Evolutionary conservation across 345 rosid genomes (phyloP).

Genomic region (Gossypium rotundifolium): DNA sequence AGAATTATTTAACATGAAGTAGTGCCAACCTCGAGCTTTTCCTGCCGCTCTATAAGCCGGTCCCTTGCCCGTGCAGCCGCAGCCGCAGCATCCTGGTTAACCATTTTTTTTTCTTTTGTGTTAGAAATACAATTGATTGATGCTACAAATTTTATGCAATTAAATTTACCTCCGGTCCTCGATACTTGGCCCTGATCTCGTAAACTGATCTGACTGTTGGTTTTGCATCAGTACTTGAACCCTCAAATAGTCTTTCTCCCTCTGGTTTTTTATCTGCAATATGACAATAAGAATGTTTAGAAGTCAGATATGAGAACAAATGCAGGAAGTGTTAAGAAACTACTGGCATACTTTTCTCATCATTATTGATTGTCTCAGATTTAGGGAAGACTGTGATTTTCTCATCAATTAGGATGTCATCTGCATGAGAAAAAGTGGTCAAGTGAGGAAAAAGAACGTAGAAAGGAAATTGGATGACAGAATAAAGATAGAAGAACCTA

Average conservation of each 20-base stretch:
- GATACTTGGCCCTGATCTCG: conserved; percentile 84
- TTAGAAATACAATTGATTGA: conserved; percentile 17
- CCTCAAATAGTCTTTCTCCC: conserved; percentile 64
- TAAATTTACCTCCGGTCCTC: conserved; percentile 46
- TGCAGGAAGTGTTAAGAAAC: background rate
- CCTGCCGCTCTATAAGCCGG: conserved; percentile 65
- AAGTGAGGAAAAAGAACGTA: conserved; percentile 15
- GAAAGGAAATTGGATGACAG: background rate
- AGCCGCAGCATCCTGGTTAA: conserved; percentile 59
- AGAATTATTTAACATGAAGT: background rate
- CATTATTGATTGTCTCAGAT: conserved; percentile 33
- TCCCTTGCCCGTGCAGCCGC: conserved; percentile 71
- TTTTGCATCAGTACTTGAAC: conserved; percentile 42
- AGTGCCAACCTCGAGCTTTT: conserved; percentile 64
- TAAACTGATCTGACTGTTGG: conserved; percentile 69
- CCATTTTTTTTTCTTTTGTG: background rate
- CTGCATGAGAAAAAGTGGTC: conserved; percentile 35
- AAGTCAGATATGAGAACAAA: background rate
- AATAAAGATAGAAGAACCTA: conserved; percentile 44
- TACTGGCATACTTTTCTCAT: conserved; percentile 34
- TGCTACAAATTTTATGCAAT: background rate
- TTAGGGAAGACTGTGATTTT: conserved; percentile 22
- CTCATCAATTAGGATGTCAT: conserved; percentile 66
- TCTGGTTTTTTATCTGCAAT: conserved; percentile 46
- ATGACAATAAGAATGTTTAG: conserved; percentile 17